phyloP scores from a whole-genome alignment of 2,329 filamentous ascomycete genomes.

The Fusarium chaquense region DNA sequence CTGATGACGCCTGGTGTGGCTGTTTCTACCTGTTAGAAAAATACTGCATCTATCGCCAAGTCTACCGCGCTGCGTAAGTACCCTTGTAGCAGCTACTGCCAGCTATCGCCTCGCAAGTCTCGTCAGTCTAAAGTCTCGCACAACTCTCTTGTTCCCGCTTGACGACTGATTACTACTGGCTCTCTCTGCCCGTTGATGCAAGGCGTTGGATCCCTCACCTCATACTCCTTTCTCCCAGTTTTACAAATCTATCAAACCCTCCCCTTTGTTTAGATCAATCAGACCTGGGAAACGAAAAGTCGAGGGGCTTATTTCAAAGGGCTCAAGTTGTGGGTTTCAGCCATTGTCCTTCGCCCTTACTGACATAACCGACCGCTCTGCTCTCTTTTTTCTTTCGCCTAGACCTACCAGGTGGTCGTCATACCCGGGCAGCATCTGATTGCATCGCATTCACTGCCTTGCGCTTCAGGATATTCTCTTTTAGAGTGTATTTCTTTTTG shows the following conservation, averaged over 20 bases:
- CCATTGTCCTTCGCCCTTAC: conserved; percentile 37
- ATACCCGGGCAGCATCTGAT: conserved; percentile 30
- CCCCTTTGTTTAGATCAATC: conserved; percentile 34
- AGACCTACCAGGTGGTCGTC: conserved; percentile 28
- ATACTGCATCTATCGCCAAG: neutral
- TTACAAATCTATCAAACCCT: conserved; percentile 20
- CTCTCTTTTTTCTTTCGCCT: conserved; percentile 32
- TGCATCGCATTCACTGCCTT: conserved; percentile 31
- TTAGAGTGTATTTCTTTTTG: conserved; percentile 33
- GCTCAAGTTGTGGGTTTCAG: conserved; percentile 40
- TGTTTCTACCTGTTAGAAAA: conserved; percentile 16
- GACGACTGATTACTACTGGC: conserved; percentile 39
- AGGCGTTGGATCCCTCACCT: conserved; percentile 32
- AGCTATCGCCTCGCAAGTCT: conserved; percentile 34
- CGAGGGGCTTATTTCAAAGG: conserved; percentile 26
- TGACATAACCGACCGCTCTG: conserved; percentile 44
- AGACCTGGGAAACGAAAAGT: conserved; percentile 24
- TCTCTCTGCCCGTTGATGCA: conserved; percentile 31
- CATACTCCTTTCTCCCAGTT: conserved; percentile 34
- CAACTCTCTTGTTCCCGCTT: conserved; percentile 37
- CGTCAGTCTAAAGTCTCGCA: conserved; percentile 26
- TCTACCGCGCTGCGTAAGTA: neutral
- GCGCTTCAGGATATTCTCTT: conserved; percentile 23
- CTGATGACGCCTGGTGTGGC: conserved; percentile 35
- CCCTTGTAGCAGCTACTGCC: neutral